Evolutionary conservation across 441 rosid genomes (phyloP).

Genomic region (Breynia disticha): DNA sequence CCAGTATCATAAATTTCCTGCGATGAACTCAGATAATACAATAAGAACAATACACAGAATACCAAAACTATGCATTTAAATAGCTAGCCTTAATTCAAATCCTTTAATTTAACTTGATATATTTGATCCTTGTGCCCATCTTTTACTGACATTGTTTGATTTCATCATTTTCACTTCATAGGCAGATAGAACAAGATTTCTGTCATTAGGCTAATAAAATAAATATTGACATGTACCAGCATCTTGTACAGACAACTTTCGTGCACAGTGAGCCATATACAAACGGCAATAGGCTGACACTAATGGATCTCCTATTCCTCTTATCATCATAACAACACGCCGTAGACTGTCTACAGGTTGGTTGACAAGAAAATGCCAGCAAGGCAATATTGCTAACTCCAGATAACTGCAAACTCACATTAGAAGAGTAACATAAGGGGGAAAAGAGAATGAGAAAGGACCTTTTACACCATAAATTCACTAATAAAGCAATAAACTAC

Average conservation of each 20-base stretch:
- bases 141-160: no score
- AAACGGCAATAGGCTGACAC: slow-evolving; percentile 76
- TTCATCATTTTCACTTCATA: background rate
- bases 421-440: slow-evolving; percentile 6
- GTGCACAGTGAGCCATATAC: slow-evolving; percentile 67
- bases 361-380: slow-evolving; percentile 69
- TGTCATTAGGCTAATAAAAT: slow-evolving; percentile 4
- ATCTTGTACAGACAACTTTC: slow-evolving; percentile 42
- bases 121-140: background rate
- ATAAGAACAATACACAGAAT: no score
- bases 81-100: no score
- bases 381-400: slow-evolving; percentile 83
- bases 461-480: background rate
- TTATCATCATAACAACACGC: slow-evolving; percentile 68
- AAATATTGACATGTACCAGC: slow-evolving; percentile 32
- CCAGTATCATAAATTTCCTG: background rate
- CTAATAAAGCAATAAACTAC: background rate
- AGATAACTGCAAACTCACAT: slow-evolving; percentile 44
- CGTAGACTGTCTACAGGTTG: slow-evolving; percentile 46
- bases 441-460: slow-evolving; percentile 1
- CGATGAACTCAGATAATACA: no score
- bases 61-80: no score
- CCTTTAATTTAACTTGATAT: background rate
- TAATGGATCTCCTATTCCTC: slow-evolving; percentile 86
- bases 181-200: background rate